Conservation (phyloP, 1,284 basidiomycete species). For the Tetrapyrgos nigripes region DNA sequence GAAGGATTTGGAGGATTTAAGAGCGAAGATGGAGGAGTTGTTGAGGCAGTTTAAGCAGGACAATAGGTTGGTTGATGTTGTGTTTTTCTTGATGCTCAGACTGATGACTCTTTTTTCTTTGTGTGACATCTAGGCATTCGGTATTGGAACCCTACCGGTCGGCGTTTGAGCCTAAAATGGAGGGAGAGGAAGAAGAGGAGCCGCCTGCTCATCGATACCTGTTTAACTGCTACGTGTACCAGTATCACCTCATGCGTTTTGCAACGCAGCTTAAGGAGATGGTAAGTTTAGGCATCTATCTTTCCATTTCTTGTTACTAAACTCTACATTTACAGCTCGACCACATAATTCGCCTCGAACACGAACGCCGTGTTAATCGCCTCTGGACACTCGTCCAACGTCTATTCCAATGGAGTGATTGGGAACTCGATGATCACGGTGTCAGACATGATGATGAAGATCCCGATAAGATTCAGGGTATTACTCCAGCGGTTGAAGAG, state of each 20-base stretch:
- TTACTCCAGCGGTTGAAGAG: constrained; percentile 45
- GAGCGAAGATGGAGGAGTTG: constrained; percentile 2
- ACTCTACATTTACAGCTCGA: constrained; percentile 46
- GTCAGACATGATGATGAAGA: constrained; percentile 58
- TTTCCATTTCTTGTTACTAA: neutral
- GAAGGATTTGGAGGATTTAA: constrained; percentile 45
- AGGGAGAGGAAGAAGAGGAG: constrained; percentile 33
- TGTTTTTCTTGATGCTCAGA: neutral
- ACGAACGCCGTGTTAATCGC: constrained; percentile 49
- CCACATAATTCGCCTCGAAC: constrained; percentile 64
- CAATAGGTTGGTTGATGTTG: constrained; percentile 49
- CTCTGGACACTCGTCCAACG: constrained; percentile 75
- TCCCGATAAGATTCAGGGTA: constrained; percentile 68
- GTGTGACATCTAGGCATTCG: constrained; percentile 60
- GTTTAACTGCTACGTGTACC: constrained; percentile 77
- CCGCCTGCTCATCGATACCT: constrained; percentile 67
- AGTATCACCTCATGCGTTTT: constrained; percentile 71
- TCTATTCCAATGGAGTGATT: constrained; percentile 51
- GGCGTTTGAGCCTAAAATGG: constrained; percentile 59
- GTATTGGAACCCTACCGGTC: constrained; percentile 77
- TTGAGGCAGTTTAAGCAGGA: constrained; percentile 43
- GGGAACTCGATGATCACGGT: constrained; percentile 53
- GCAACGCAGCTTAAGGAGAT: constrained; percentile 50
- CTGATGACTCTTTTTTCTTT: neutral
- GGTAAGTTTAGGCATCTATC: constrained; percentile 36